phyloP scores from a whole-genome alignment of 768 basidiomycete species.

The Macrolepiota fuliginosa region DNA sequence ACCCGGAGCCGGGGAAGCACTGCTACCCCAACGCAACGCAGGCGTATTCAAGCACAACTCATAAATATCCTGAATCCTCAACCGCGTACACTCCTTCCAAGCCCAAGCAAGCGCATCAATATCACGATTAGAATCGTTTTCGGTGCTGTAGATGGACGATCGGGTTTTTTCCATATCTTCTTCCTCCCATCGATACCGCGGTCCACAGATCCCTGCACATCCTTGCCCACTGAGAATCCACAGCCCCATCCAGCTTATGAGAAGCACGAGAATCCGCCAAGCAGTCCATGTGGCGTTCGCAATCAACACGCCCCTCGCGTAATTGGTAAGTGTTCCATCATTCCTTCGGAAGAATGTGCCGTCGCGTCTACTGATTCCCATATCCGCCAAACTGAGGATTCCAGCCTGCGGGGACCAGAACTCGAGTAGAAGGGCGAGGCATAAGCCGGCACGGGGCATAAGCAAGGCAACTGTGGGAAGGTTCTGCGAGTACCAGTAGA shows the following conservation, averaged over 20 bases:
- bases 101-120: conserved; percentile 67
- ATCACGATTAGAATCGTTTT: conserved; percentile 19
- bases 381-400: conserved; percentile 42
- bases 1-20: conserved; percentile 7
- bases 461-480: conserved; percentile 78
- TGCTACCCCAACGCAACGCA: conserved; percentile 18
- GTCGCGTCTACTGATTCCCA: conserved; percentile 46
- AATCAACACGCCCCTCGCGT: conserved; percentile 76
- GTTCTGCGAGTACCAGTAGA: conserved; percentile 83
- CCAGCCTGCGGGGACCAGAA: conserved; percentile 45
- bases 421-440: conserved; percentile 64
- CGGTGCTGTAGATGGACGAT: conserved; percentile 11
- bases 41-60: conserved; percentile 65
- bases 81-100: conserved; percentile 72
- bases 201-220: conserved; percentile 82
- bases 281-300: conserved; percentile 82
- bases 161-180: conserved; percentile 34
- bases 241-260: conserved; percentile 74
- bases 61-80: conserved; percentile 74
- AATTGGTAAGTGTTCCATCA: conserved; percentile 68
- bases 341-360: conserved; percentile 65
- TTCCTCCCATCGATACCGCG: conserved; percentile 83
- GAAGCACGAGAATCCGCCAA: conserved; percentile 68
- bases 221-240: conserved; percentile 78
- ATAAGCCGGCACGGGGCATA: conserved; percentile 78